Base-by-base conservation (phyloP, 257 asterid species). In the Henckelia pumila region DNA sequence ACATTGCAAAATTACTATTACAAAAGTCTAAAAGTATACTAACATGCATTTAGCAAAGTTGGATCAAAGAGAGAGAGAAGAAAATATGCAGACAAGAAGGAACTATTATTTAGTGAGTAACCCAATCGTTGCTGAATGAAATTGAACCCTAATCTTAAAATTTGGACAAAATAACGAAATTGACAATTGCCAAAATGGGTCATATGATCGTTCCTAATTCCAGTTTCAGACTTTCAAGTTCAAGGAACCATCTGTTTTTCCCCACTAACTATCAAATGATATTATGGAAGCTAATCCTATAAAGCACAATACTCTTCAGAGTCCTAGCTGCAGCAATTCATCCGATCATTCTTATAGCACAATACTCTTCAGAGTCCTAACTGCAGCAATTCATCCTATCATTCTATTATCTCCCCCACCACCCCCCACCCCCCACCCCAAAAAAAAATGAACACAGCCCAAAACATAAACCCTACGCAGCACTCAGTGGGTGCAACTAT, bases 251-350 rank as follows among this genome's bases (percentile, higher is more conserved):
- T 26, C 67, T 20, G 23, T 21, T 14, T 75, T 70, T 57, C 44
- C 44, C 47, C 55, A 76, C 58, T 11, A 57, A 40, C 52, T 0
- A 40, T 14, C 4, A 40, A 21, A 66, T 10, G 20, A 1, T 1
- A 14, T 24, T 11, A 8, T 21, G n/a, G 66, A 61, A 25, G 23
- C 47, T 65, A 71, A 71, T 25, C 32, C 68, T 25, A 30, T 44
- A 24, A 16, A 67, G 16, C 28, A 13, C 24, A 25, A 33, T 23
- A 6, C 30, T 3, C 30, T 28, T 28, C 30, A 28, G 30, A 28
- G 30, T 28, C 6, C 30, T 28, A 28, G 5, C 30, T 28, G 7
- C 69, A 22, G 47, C 4, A 7, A 20, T 30, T 33, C 24, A 28
- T 21, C 6, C 53, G 9, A 70, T 9, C 58, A 17, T 30, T 50